Evolutionary conservation across 2,329 filamentous ascomycete genomes (phyloP).

Genomic region (Seiridium unicorne): DNA sequence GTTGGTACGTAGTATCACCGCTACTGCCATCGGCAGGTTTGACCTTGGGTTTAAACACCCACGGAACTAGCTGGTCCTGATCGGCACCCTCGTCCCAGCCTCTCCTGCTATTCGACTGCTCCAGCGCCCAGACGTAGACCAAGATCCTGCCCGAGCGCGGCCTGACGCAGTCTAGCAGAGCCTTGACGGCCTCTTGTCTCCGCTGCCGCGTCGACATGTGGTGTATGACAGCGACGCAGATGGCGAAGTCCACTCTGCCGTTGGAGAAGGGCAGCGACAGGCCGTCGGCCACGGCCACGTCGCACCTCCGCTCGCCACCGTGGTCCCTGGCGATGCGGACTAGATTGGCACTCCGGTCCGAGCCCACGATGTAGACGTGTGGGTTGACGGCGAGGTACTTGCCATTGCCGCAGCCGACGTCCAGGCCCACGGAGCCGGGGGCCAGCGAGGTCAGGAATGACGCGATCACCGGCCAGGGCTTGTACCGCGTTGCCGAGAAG

Average conservation of each 20-base stretch:
- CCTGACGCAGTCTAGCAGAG: constrained; percentile 67
- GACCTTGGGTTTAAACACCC: constrained; percentile 64
- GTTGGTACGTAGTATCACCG: constrained; percentile 64
- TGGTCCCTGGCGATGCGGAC: constrained; percentile 46
- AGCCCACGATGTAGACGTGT: constrained; percentile 76
- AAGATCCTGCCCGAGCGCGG: constrained; percentile 66
- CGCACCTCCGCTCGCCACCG: constrained; percentile 45
- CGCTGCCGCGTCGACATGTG: constrained; percentile 80
- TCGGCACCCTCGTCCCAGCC: constrained; percentile 83
- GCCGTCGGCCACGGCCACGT: constrained; percentile 77
- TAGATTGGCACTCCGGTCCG: constrained; percentile 70
- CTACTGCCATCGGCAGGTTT: constrained; percentile 8
- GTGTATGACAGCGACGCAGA: constrained; percentile 92
- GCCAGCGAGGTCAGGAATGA: constrained; percentile 67
- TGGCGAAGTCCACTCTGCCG: constrained; percentile 70
- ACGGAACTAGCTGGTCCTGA: constrained; percentile 94
- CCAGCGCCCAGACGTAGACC: constrained; percentile 93
- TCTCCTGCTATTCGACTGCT: constrained; percentile 81
- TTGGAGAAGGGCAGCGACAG: constrained; percentile 76
- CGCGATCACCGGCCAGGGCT: constrained; percentile 91
- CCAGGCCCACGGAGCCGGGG: constrained; percentile 76
- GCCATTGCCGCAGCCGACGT: constrained; percentile 95
- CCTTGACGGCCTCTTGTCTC: constrained; percentile 68
- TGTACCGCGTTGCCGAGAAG: constrained; percentile 76
- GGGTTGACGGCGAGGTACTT: constrained; percentile 86